Evolutionary conservation across 2,329 filamentous ascomycete genomes (phyloP), one percentile per base, ranked within the genome.

Genomic region (Calonectria fujianensis): DNA sequence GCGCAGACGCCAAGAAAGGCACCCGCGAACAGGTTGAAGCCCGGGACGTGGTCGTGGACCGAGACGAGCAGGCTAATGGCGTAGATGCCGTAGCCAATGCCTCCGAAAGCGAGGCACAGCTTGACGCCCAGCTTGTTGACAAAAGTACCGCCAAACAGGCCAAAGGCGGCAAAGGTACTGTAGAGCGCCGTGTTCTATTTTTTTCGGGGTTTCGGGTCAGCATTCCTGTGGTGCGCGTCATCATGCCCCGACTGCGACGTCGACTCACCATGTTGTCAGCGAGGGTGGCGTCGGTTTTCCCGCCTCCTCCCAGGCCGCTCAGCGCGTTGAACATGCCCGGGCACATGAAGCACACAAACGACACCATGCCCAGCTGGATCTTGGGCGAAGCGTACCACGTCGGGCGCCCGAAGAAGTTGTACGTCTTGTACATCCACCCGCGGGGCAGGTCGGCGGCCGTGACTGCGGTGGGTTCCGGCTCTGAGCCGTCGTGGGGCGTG

Each of bases 1-100:
- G 95, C 95, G 82, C 94, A 96, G 75, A 95, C 86, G 84, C 95
- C 95, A 57, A 96, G 91, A 78, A 95, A 90, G n/a, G 92, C 93
- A 77, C 95, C 95, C 3, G 94, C 92, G 79, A 96, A 96, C 78
- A 94, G 91, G 74, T 83, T 82, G 73, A 83, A 83, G 68, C 75
- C 81, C 0, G 77, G 69, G 20, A 83, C 82, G 54, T 87, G 75
- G 24, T 88, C 93, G 85, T 95, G 93, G 79, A 91, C 92, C 85
- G 93, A 96, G 84, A 88, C 90, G 24, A 96, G 88, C 84, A 95
- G 93, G 72, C 91, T 91, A 64, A 91, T 90, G 57, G 93, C 89
- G 82, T 96, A 95, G 84, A 95, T 86, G 80, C 90, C 93, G 80
- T 79, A 64, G 24, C 57, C 68, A 48, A 70, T 24, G 18, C 69